Evolutionary conservation across 148 eudicot species (phyloP), one percentile per base, ranked within the genome.

Genomic region (Polygonum aviculare): DNA sequence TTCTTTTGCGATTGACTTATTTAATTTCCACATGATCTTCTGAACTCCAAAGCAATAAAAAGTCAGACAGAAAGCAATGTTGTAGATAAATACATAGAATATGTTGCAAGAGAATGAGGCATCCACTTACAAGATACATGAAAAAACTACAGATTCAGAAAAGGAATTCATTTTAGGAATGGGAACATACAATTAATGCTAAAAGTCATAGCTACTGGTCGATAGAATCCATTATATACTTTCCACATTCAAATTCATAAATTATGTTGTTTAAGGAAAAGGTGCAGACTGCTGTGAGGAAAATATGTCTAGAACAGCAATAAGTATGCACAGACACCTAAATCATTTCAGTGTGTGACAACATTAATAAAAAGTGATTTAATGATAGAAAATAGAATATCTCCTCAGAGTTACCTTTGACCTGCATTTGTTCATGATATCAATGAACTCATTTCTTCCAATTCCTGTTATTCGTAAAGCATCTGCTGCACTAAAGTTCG

Each of bases 21-120:
- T 95, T 70, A 95, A 87, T 86, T 95, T 95, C 98, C 98, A 95
- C 96, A 92, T 92, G 76, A 95, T 86, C 87, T 95, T 95, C 97
- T 95, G 90, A 81, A 87, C 86, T 81, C 89, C 82, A 85, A 76
- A 82, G 76, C 74, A 79, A 75, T 76, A 76, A 60, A 77, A 55
- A 62, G 57, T 51, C 76, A 60, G 31, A 26, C 31, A 26, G 31
- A 26, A 26, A 26, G 31, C 31, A 26, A 26, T 26, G 31, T 26
- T 26, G 31, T 26, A 4, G 55, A 50, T 50, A 14, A 50, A 49
- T 2, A 50, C n/a, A 54, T n/a, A 54, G 60, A n/a, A n/a, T 48
- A 48, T 15, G 5, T 50, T 50, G 55, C 18, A 18, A 19, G 60
- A 54, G 60, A 44, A 44, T 44, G 9, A 21, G 19, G 26, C 60